Base-by-base conservation (phyloP, 1,284 basidiomycete genomes). In the Inonotus obliquus region DNA sequence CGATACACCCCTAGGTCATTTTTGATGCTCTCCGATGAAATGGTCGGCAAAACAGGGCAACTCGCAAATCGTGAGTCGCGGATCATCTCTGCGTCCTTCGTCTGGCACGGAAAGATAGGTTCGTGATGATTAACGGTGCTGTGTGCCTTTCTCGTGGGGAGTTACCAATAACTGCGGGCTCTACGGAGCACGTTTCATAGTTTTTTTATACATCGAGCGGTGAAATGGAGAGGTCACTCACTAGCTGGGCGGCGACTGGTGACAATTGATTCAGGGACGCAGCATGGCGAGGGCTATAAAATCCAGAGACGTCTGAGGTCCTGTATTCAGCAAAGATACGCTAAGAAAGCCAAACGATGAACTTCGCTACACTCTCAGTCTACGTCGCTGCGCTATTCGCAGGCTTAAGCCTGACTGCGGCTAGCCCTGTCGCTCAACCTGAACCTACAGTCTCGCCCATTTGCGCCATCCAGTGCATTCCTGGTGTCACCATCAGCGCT, bases 321-420 rank as follows among this genome's bases (percentile, higher is more conserved):
- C 1, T 35, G 13, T 47, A 56, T 23, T 39, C 10, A 54, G 39
- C 21, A 13, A 25, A 37, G 23, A 41, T 10, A 29, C 49, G 27
- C 57, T 23, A 49, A 48, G 23, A 2, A 2, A 48, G 11, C 3
- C 6, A 47, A 14, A 57, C 10, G 29, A 63, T 63, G 62, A 54
- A 63, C 23, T 63, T 63, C 53, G n/a, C 56, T 35, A 54, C 32
- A 19, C 52, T 63, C 52, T 14, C 54, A 23, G 23, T 59, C 37
- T 52, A 37, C 52, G 41, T 38, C 35, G 52, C 57, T n/a, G 45
- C 57, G 27, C 11, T 63, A 17, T 54, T 59, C 19, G 39, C 47
- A 11, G 21, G 57, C 27, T 38, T 60, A 14, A 41, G 51, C 19
- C 47, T 56, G 14, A 53, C 39, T 27, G 57, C 23, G n/a, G 51